Base-by-base conservation (phyloP, 2,329 filamentous ascomycete genomes). In the Emmonsia crescens region DNA sequence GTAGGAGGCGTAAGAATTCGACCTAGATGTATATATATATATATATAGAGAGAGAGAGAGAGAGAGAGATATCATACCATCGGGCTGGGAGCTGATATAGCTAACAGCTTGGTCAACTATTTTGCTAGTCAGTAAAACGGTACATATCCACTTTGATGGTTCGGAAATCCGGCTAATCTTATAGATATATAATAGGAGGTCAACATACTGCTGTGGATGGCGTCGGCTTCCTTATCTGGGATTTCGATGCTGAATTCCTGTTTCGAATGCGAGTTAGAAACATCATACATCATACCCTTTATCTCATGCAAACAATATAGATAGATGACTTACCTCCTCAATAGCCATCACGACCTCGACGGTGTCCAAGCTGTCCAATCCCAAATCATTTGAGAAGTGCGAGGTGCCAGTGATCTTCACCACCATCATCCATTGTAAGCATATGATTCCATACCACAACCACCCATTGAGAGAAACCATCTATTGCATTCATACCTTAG, bases 301-400 rank as follows among this genome's bases (percentile, higher is more conserved):
- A 38, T 36, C 3, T 36, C n/a, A 12, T 24, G 52, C n/a, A 24
- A 55, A 36, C 19, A 38, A 36, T 38, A 38, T 16, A 55, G n/a
- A 16, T 46, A 19, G 27, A 19, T 31, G 64, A 62, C 66, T 67
- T 79, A 91, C 89, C 87, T 99, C 94, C 85, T 99, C 94, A 79
- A 99, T 97, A 68, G 94, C 94, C 94, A 99, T 99, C 71, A 99
- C 94, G 68, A 99, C 94, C 83, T 99, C 94, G 66, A 99, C 94
- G 66, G 94, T 96, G 78, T 99, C 94, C 77, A 99, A 85, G 80
- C 89, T 95, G 82, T 99, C 94, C 72, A 99, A 83, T 68, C 92
- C 94, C 66, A 99, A 89, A 79, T 99, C 93, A 77, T 96, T 97
- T 75, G 91, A 84, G 80, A 99, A 99, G 84, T 97, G 92, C 63